Base-by-base conservation (phyloP, 1,284 basidiomycete genomes). In the Amylostereum chailletii region DNA sequence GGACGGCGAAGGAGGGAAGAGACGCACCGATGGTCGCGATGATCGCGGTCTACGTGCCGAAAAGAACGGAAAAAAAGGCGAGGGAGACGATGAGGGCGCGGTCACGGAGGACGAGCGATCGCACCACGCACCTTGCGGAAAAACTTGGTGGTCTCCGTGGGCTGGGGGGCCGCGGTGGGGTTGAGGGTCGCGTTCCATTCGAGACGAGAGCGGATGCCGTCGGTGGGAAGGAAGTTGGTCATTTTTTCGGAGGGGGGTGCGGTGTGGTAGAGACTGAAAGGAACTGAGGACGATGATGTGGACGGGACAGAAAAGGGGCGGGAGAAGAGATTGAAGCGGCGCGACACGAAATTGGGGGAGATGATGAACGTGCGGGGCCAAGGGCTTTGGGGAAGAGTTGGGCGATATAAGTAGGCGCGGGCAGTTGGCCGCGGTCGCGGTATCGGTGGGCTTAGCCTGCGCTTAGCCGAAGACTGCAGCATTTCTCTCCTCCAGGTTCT, bases 1-100 rank as follows among this genome's bases (percentile, higher is more conserved):
- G 41, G 26, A 49, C 8, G 39, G 38, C 45, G 26, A 45, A 34
- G 48, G 50, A 53, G 34, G 45, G 19, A 19, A n/a, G n/a, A 26
- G 45, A 54, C 72, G 54, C 59, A 90, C 93, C 94, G 63, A 98
- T 98, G 54, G 94, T 98, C 53, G 92, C 94, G 64, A 98, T 96
- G 72, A 98, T 96, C 53, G 88, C 76, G 19, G 93, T 96, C 94
- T 97, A 60, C 34, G 1, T 42, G 26, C 31, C 43, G 46, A 44
- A 45, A 9, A 44, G 44, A 55, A 42, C 49, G 48, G 42, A 36
- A 27, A 51, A 34, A 26, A 29, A 19, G 19, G 19, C 19, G 19
- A 19, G 19, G 19, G 19, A 45, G 42, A n/a, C 33, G 6, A 53
- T 57, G 34, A 52, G 57, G 42, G 36, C 45, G 29, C 34, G 26